Evolutionary conservation across 139 green algal genomes (phyloP).

Genomic region (Chlamydomonas applanata): DNA sequence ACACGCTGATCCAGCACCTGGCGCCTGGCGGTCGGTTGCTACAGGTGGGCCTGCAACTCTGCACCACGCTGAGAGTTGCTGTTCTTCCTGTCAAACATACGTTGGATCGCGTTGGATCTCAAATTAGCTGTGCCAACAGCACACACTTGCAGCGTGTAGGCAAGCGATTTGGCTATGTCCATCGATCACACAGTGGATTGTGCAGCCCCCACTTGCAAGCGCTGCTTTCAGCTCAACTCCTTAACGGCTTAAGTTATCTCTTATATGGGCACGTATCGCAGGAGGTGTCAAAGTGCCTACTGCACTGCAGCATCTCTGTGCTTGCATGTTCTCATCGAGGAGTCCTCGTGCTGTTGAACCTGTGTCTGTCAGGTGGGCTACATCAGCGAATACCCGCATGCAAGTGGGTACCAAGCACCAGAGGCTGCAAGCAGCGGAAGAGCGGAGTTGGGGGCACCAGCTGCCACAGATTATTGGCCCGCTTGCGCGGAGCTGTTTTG

Average conservation of each 20-base stretch:
- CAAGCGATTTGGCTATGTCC: too few species aligned
- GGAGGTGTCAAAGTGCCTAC: too few species aligned
- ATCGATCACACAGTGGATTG: too few species aligned
- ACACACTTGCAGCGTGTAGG: too few species aligned
- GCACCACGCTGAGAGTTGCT: neutral
- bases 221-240: too few species aligned
- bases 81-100: neutral
- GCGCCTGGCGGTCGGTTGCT: conserved; percentile 48
- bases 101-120: neutral
- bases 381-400: conserved; percentile 71
- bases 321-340: too few species aligned
- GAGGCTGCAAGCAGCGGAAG: neutral
- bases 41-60: conserved; percentile 19
- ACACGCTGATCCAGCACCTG: conserved; percentile 44
- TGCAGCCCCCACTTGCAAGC: too few species aligned
- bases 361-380: conserved; percentile 52
- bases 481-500: conserved; percentile 50
- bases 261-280: too few species aligned
- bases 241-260: too few species aligned
- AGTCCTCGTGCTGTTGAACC: too few species aligned
- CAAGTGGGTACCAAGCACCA: neutral
- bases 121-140: too few species aligned
- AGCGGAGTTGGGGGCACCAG: neutral
- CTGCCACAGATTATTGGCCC: neutral
- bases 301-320: too few species aligned